Evolutionary conservation across 768 basidiomycete species (phyloP).

Genomic region (Pseudohyphozyma bogoriensis): DNA sequence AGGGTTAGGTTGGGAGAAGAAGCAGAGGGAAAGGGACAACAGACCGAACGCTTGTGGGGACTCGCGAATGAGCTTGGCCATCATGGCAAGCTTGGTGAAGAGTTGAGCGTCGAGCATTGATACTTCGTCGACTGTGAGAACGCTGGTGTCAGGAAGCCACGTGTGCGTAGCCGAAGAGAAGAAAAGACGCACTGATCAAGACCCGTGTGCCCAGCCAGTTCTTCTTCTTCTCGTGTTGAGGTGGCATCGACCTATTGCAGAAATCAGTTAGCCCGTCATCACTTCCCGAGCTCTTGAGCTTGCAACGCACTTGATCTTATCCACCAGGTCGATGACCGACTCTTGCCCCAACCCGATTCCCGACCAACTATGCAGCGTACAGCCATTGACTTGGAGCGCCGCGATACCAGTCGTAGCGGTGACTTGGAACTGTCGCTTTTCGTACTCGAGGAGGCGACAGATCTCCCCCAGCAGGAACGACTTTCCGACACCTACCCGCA

Average conservation of each 20-base stretch:
- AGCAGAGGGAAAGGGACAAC: neutral
- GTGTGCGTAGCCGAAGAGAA: neutral
- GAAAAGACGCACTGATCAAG: constrained; percentile 34
- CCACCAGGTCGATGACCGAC: neutral
- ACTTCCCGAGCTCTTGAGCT: neutral
- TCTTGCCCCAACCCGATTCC: constrained; percentile 80
- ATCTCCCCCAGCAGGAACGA: constrained; percentile 36
- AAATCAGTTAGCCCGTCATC: neutral
- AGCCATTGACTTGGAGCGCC: constrained; percentile 91
- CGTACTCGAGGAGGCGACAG: constrained; percentile 16
- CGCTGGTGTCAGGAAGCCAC: neutral
- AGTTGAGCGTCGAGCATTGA: constrained; percentile 39
- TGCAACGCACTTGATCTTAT: neutral
- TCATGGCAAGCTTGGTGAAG: constrained; percentile 38
- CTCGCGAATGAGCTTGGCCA: constrained; percentile 35
- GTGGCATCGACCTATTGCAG: too few relatives aligned
- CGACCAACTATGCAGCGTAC: constrained; percentile 87
- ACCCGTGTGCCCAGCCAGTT: constrained; percentile 32
- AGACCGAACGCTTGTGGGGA: constrained; percentile 35
- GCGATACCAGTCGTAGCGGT: constrained; percentile 96
- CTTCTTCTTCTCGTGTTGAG: constrained; percentile 12
- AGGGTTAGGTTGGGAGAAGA: neutral
- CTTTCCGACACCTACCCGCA: constrained; percentile 34
- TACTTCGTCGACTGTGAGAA: constrained; percentile 24
- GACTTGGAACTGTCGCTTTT: constrained; percentile 39